Percentiles rank a stretch among this genome's conserved stretches.
Conservation (phyloP, 495 filamentous ascomycete species). For the Podospora pseudoanserina region DNA sequence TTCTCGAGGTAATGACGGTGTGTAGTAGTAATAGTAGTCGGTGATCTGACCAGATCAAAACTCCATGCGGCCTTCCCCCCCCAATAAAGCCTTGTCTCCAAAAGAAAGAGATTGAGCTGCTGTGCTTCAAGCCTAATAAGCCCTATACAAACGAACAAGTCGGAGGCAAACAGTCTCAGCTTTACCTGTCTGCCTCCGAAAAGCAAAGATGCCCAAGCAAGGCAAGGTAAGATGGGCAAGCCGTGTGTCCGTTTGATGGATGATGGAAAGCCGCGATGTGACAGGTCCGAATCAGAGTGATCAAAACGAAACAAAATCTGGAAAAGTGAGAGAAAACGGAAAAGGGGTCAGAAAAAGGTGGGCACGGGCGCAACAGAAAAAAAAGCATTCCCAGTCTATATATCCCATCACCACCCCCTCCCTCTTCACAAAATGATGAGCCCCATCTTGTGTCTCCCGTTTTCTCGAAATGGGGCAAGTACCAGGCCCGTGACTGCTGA, state of each 20-base stretch:
- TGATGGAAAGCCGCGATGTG: background rate
- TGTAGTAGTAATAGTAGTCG: background rate
- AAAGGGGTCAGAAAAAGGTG: slow-evolving; percentile 12
- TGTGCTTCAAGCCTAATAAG: background rate
- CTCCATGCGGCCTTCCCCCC: background rate
- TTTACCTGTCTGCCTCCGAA: background rate
- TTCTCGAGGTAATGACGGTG: slow-evolving; percentile 3
- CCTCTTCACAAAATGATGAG: background rate
- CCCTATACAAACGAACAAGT: background rate
- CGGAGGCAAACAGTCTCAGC: background rate
- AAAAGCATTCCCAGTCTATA: slow-evolving; percentile 25
- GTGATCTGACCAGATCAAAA: slow-evolving; percentile 1
- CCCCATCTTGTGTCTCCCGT: slow-evolving; percentile 3
- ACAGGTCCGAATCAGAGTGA: background rate
- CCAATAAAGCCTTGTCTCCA: background rate
- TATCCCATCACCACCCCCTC: slow-evolving; percentile 10
- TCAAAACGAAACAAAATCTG: background rate
- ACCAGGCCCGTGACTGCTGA: slow-evolving; percentile 12
- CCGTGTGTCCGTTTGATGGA: background rate
- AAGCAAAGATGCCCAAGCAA: background rate
- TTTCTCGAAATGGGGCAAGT: background rate
- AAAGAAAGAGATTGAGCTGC: background rate
- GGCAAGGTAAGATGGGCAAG: background rate
- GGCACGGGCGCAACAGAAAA: slow-evolving; percentile 23
- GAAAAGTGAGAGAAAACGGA: background rate